Evolutionary conservation across 1,139 yeast genomes (phyloP).

Genomic region (Debaryomycetaceae sp.): DNA sequence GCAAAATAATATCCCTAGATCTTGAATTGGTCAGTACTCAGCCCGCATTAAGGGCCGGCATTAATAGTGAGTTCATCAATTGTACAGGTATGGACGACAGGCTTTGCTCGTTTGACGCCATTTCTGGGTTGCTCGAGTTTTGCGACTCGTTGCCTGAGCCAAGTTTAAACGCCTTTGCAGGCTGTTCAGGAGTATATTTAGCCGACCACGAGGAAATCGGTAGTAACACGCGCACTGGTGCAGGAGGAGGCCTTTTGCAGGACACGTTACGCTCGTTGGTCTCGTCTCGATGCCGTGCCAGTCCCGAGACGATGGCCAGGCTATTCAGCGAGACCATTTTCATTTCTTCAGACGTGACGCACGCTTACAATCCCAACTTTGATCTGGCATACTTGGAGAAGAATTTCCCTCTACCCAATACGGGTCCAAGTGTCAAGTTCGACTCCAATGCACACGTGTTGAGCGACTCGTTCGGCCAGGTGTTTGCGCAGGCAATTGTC

Average conservation of each 20-base stretch:
- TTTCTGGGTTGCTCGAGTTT: slow-evolving; percentile 22
- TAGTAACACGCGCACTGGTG: slow-evolving; percentile 32
- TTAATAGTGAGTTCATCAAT: slow-evolving; percentile 27
- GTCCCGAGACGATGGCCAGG: slow-evolving; percentile 4
- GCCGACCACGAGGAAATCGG: slow-evolving; percentile 38
- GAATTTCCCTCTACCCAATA: slow-evolving; percentile 32
- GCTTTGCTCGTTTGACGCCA: slow-evolving; percentile 32
- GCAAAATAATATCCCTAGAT: slow-evolving; percentile 23
- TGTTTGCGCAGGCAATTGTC: slow-evolving; percentile 14
- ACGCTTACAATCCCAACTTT: slow-evolving; percentile 36
- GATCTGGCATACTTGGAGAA: slow-evolving; percentile 22
- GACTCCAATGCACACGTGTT: slow-evolving; percentile 34
- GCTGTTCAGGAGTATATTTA: slow-evolving; percentile 27
- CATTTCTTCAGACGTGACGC: slow-evolving; percentile 38
- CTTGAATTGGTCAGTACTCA: slow-evolving; percentile 34
- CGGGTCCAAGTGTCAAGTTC: slow-evolving; percentile 27
- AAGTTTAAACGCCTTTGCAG: slow-evolving; percentile 14
- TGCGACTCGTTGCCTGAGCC: slow-evolving; percentile 9
- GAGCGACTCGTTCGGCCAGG: slow-evolving; percentile 29
- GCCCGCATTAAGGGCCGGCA: slow-evolving; percentile 30
- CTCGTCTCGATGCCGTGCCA: slow-evolving; percentile 2
- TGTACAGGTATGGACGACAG: slow-evolving; percentile 38
- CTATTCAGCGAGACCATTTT: slow-evolving; percentile 14
- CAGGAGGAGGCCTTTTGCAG: slow-evolving; percentile 20
- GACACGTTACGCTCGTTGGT: slow-evolving; percentile 8